These are phyloP conservation scores for Solanum bukasovii DNA, from an alignment of 257 asterid species.

Conservation along the genomic window DNA sequence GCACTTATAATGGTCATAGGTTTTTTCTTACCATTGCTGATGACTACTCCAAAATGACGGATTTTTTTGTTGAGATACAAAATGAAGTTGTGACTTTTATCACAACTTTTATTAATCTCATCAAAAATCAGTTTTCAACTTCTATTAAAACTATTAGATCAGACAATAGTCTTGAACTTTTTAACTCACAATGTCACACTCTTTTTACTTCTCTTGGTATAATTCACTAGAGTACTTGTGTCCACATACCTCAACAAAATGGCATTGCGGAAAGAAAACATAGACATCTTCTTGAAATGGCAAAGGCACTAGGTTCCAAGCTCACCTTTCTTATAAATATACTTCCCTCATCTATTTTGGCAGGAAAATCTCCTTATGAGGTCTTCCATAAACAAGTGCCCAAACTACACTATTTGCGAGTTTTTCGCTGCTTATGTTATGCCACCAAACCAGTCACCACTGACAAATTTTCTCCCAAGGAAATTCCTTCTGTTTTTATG, in stretches of 20 bases:
- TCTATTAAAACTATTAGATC: too few relatives aligned
- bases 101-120: background rate
- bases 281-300: background rate
- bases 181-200: background rate
- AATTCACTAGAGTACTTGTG: background rate
- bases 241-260: background rate
- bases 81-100: background rate
- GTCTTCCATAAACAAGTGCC: background rate
- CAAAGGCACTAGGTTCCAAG: background rate
- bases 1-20: background rate
- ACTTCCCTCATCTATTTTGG: background rate
- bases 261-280: background rate
- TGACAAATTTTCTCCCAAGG: background rate
- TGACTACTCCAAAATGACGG: background rate
- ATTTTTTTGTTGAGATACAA: background rate
- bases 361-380: background rate
- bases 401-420: background rate
- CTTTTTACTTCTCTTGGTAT: background rate
- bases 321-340: too few relatives aligned
- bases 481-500: background rate
- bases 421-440: background rate
- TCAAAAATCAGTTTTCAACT: too few relatives aligned
- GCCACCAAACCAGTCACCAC: background rate
- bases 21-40: background rate
- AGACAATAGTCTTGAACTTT: background rate